Evolutionary conservation across 1,139 yeast species (phyloP), one percentile per base, ranked within the genome.

Genomic region (Zygoascus sp.): DNA sequence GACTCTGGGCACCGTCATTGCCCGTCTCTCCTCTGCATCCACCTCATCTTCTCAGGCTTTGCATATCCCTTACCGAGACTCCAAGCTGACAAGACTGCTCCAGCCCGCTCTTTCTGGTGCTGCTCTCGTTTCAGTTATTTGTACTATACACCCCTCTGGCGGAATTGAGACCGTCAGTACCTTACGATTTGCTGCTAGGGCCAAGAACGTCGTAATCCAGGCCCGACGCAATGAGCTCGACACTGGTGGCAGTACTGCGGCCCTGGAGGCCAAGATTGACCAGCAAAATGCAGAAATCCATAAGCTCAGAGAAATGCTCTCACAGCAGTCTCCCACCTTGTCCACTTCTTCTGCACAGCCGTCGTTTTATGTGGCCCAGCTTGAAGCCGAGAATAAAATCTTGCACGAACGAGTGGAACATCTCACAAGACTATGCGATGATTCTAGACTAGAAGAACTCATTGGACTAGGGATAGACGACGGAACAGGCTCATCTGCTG

Each of bases 81-180:
- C 96, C 1, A 90, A 90, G 60, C 75, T 90, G 48, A 90, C 97
- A 0, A 71, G 97, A 50, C 68, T 90, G 34, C 69, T 92, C 49
- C 97, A 92, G 63, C 96, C 96, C 1, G 95, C 97, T 0, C 72
- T 92, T 40, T 84, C 95, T 20, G 97, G 97, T 0, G 77, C 82
- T 27, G 83, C 96, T 3, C 74, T 89, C 42, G 88, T 90, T n/a
- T 80, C 88, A 54, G 84, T 92, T 11, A 73, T 92, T 38, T 92
- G 97, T 63, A 90, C 97, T 0, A 80, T 90, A 19, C 80, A 76
- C 38, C 84, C 82, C 58, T 70, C 85, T 52, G 79, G 83, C 2
- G 73, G 73, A 16, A 76, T 87, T 0, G 97, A 92, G 61, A 88
- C 97, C 0, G 74, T 83, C 44, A 88, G 88, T 59, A 90, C 97